phyloP scores from a whole-genome alignment of 495 filamentous ascomycete species.

The Clohesyomyces aquaticus region DNA sequence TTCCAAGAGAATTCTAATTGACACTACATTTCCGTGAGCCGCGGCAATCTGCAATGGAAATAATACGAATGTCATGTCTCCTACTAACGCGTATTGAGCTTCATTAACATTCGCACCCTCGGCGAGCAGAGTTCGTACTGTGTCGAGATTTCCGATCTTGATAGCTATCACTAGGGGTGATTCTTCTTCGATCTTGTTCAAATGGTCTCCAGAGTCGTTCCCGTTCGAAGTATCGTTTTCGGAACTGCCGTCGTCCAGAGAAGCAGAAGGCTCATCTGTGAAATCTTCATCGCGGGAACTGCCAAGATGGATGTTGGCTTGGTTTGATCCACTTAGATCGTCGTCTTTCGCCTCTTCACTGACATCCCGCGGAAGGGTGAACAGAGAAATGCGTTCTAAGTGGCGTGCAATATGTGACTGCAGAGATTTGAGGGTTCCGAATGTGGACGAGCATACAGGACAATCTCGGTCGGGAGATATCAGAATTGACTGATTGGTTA shows the following conservation, averaged over 20 bases:
- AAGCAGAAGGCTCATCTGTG: not conserved
- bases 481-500: not conserved
- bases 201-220: too few relatives aligned
- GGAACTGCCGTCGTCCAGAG: too few relatives aligned
- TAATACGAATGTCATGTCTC: too few relatives aligned
- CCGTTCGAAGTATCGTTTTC: too few relatives aligned
- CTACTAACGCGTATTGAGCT: too few relatives aligned
- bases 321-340: not conserved
- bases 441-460: not conserved
- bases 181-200: too few relatives aligned
- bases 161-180: too few relatives aligned
- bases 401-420: slow-evolving; percentile 6
- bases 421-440: not conserved
- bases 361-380: not conserved
- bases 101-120: too few relatives aligned
- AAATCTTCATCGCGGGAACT: not conserved
- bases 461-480: not conserved
- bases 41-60: not conserved
- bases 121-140: too few relatives aligned
- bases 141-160: too few relatives aligned
- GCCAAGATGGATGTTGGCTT: not conserved
- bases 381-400: slow-evolving; percentile 1
- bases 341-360: not conserved
- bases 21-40: not conserved
- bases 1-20: not conserved